Conservation (phyloP, 495 filamentous ascomycete genomes). For the Tuber umbilicatum region DNA sequence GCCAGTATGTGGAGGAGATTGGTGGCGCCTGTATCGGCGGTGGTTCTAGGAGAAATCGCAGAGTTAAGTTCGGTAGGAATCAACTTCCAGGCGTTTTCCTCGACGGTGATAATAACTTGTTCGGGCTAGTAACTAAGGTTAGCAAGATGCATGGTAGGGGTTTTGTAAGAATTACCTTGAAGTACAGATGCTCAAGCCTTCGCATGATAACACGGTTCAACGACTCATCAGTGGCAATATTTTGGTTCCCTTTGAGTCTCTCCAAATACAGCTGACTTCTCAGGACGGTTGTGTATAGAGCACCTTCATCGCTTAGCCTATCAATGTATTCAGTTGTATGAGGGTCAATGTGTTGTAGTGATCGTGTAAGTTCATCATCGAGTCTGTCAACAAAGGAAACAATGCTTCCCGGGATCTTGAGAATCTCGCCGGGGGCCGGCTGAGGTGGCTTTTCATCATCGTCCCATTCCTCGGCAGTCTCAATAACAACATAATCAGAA, state of each 20-base stretch:
- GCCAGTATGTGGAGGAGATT: constrained; percentile 78
- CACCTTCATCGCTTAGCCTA: constrained; percentile 78
- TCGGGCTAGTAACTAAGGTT: constrained; percentile 53
- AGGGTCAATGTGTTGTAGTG: constrained; percentile 91
- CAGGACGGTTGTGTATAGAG: constrained; percentile 87
- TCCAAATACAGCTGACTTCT: constrained; percentile 82
- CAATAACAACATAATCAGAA: constrained; percentile 71
- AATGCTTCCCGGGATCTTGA: constrained; percentile 83
- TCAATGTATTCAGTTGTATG: constrained; percentile 99
- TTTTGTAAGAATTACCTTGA: constrained; percentile 59
- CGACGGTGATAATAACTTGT: constrained; percentile 83
- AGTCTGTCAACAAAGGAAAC: constrained; percentile 92
- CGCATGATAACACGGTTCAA: constrained; percentile 89
- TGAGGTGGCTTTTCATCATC: constrained; percentile 89
- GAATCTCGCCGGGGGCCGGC: constrained; percentile 60
- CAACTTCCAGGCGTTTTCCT: constrained; percentile 85
- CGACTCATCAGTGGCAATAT: constrained; percentile 60
- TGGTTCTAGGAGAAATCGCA: constrained; percentile 64
- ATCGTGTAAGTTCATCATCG: constrained; percentile 94
- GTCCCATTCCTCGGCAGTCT: constrained; percentile 95
- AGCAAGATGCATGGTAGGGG: constrained; percentile 36
- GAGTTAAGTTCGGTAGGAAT: constrained; percentile 68
- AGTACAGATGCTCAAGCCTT: constrained; percentile 93
- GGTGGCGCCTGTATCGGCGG: constrained; percentile 55
- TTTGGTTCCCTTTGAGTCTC: constrained; percentile 41